Evolutionary conservation across 202 grass and related monocot species (phyloP).

Genomic region (Saccharum hybrid): DNA sequence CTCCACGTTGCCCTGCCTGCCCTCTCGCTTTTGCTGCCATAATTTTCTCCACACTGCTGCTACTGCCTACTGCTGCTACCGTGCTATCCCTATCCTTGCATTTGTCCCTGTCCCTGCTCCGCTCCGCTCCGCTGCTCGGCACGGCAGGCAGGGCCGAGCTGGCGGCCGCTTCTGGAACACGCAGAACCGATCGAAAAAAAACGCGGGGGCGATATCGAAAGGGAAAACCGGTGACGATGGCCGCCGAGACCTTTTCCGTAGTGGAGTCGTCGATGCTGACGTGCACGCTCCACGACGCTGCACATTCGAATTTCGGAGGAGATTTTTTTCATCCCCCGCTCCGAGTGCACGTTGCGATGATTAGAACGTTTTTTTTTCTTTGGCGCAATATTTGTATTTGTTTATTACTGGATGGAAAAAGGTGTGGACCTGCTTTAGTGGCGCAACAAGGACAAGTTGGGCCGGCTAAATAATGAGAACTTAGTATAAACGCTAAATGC

Average conservation of each 20-base stretch:
- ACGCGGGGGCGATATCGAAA: not conserved
- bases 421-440: slow-evolving; percentile 35
- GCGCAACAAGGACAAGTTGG: slow-evolving; percentile 32
- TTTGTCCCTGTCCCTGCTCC: slow-evolving; percentile 38
- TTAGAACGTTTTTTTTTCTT: too few species aligned
- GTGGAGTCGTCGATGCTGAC: slow-evolving; percentile 74
- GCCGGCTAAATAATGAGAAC: slow-evolving; percentile 33
- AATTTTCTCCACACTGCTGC: slow-evolving; percentile 23
- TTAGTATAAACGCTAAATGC: slow-evolving; percentile 26
- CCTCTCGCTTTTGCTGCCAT: slow-evolving; percentile 18
- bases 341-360: slow-evolving; percentile 23
- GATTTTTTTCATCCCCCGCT: slow-evolving; percentile 32
- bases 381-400: not conserved
- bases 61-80: too few species aligned
- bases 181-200: slow-evolving; percentile 6
- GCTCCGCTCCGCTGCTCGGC: not conserved
- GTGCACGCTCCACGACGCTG: slow-evolving; percentile 55
- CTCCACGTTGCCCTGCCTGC: slow-evolving; percentile 44
- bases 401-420: not conserved
- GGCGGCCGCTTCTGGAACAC: not conserved
- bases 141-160: not conserved
- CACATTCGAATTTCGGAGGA: slow-evolving; percentile 39
- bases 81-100: not conserved
- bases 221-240: slow-evolving; percentile 51
- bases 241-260: slow-evolving; percentile 39